phyloP scores from a whole-genome alignment of 2,329 filamentous ascomycete species.

The Beauveria australis region DNA sequence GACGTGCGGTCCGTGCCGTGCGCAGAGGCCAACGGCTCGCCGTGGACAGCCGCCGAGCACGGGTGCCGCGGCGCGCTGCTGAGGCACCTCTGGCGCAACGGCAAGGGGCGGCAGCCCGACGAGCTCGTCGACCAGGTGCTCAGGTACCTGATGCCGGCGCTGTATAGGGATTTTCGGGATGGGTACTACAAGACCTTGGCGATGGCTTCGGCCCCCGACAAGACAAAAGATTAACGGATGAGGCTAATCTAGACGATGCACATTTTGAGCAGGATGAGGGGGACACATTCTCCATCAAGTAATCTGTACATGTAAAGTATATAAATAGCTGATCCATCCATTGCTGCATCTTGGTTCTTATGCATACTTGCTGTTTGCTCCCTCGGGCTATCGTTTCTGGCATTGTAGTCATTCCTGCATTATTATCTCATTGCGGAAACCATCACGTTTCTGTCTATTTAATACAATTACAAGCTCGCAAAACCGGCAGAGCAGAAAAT shows the following conservation, averaged over 20 bases:
- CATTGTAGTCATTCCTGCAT: too few relatives aligned
- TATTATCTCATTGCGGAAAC: too few relatives aligned
- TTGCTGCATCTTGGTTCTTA: too few relatives aligned
- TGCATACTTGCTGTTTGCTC: too few relatives aligned
- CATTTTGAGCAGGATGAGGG: too few relatives aligned
- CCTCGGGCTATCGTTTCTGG: too few relatives aligned
- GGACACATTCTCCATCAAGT: too few relatives aligned
- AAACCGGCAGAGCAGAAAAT: background rate
- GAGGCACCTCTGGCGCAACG: background rate
- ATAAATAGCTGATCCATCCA: too few relatives aligned
- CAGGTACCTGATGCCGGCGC: background rate
- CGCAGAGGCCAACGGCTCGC: conserved; percentile 3
- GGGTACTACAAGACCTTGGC: background rate
- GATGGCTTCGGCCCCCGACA: background rate
- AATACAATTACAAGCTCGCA: background rate
- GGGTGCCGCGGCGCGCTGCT: background rate
- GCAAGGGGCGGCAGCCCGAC: background rate
- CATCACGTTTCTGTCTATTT: background rate
- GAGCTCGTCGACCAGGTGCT: background rate
- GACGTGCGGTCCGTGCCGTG: background rate
- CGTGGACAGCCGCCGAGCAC: background rate
- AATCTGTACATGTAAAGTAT: too few relatives aligned
- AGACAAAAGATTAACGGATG: background rate
- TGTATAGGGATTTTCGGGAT: background rate
- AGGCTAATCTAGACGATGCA: background rate